These are phyloP conservation scores for Biscogniauxia sp. DNA, from an alignment of 2,329 filamentous ascomycete species.

Conservation along the genomic window DNA sequence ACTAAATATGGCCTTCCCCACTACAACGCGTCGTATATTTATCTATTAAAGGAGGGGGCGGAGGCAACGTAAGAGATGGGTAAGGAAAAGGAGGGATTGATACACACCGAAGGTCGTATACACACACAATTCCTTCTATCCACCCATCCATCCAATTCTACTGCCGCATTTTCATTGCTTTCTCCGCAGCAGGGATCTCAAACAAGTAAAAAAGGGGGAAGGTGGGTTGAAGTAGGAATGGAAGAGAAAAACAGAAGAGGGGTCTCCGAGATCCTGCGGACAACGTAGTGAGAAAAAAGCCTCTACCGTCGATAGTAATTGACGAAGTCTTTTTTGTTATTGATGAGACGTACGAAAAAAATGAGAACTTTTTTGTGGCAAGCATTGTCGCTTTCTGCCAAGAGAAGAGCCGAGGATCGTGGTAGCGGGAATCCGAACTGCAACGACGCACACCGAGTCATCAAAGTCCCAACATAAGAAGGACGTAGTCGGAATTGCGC, in stretches of 20 bases:
- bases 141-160: background rate
- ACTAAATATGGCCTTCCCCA: constrained; percentile 4
- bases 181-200: background rate
- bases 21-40: constrained; percentile 3
- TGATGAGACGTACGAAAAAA: constrained; percentile 10
- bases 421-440: constrained; percentile 15
- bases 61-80: constrained; percentile 1
- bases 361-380: background rate
- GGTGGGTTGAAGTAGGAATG: background rate
- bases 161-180: background rate
- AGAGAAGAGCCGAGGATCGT: constrained; percentile 2
- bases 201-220: too few relatives aligned
- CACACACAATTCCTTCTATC: constrained; percentile 8
- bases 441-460: constrained; percentile 24
- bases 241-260: background rate
- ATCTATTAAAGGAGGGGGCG: constrained; percentile 2
- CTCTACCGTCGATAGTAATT: background rate
- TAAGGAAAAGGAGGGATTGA: constrained; percentile 20
- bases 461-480: constrained; percentile 21
- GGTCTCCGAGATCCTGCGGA: constrained; percentile 9
- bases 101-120: constrained; percentile 27
- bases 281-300: constrained; percentile 12
- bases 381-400: background rate
- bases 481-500: constrained; percentile 26
- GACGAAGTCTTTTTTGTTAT: constrained; percentile 2